Percentiles rank a stretch among this genome's conserved stretches.
These are phyloP conservation scores for Dothideomycetes sp. DNA, from an alignment of 2,329 filamentous ascomycete species.

Conservation along the genomic window DNA sequence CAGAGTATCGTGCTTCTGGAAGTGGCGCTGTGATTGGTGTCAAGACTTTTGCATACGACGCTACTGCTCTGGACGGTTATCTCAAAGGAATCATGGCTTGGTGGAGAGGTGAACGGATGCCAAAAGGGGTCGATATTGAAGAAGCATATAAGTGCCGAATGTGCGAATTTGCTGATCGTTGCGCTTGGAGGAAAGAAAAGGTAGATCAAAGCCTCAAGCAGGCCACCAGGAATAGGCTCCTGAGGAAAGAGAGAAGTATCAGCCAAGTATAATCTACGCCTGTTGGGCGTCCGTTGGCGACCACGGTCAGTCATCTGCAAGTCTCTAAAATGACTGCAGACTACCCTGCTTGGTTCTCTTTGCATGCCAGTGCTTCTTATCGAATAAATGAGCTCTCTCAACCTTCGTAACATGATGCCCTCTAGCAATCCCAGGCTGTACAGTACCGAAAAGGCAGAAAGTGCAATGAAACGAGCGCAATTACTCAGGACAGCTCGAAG, in stretches of 20 bases:
- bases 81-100: slow-evolving; percentile 63
- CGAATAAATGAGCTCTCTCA: too few relatives aligned
- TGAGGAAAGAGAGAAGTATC: not conserved
- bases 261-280: not conserved
- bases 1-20: slow-evolving; percentile 40
- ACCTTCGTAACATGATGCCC: too few relatives aligned
- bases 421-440: too few relatives aligned
- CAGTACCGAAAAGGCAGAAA: too few relatives aligned
- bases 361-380: too few relatives aligned
- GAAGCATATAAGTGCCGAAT: slow-evolving; percentile 80
- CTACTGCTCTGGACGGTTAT: slow-evolving; percentile 52
- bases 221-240: slow-evolving; percentile 7
- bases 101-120: slow-evolving; percentile 70
- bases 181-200: slow-evolving; percentile 64
- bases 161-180: slow-evolving; percentile 73
- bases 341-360: too few relatives aligned
- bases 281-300: too few relatives aligned
- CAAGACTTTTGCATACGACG: slow-evolving; percentile 56
- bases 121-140: slow-evolving; percentile 66
- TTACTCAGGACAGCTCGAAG: too few relatives aligned
- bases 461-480: too few relatives aligned
- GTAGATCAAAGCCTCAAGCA: slow-evolving; percentile 44
- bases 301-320: too few relatives aligned
- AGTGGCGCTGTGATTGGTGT: slow-evolving; percentile 44
- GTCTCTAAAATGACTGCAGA: too few relatives aligned